Evolutionary conservation across 2,329 filamentous ascomycete species (phyloP).

Genomic region (Septoria linicola): DNA sequence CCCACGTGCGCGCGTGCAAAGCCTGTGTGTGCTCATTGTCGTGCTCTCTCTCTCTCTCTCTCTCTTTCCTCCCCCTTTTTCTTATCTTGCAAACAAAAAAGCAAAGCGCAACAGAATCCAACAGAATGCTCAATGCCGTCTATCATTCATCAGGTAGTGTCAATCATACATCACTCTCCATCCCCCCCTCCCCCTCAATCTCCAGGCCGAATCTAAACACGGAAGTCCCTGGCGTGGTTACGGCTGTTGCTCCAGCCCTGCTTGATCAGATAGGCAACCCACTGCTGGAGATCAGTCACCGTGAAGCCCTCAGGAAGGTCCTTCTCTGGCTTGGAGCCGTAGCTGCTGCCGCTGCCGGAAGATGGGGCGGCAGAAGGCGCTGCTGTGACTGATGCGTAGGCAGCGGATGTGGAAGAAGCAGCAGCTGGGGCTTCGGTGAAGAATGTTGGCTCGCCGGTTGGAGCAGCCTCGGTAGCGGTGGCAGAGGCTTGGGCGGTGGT

Average conservation of each 20-base stretch:
- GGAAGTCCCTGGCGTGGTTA: constrained; percentile 27
- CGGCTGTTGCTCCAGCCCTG: constrained; percentile 22
- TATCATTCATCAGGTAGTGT: no score
- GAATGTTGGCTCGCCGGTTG: background rate
- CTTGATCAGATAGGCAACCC: constrained; percentile 31
- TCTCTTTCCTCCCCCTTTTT: no score
- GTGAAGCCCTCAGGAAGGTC: constrained; percentile 31
- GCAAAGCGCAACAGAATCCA: no score
- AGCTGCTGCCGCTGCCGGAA: background rate
- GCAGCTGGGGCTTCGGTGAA: constrained; percentile 3
- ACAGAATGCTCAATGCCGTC: no score
- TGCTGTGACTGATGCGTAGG: constrained; percentile 9
- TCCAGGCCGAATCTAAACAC: no score
- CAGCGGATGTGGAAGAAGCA: constrained; percentile 3
- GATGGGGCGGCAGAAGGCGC: background rate
- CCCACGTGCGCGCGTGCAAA: no score
- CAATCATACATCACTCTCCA: no score
- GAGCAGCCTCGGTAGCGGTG: background rate
- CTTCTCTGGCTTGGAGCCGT: constrained; percentile 23
- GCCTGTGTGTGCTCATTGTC: no score
- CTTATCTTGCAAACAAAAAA: no score
- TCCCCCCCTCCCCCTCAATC: no score
- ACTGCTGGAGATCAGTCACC: constrained; percentile 30
- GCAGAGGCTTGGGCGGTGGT: background rate
- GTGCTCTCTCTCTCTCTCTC: no score